phyloP scores from a whole-genome alignment of 805 yeast genomes.

The Wickerhamiella vanderwaltii region DNA sequence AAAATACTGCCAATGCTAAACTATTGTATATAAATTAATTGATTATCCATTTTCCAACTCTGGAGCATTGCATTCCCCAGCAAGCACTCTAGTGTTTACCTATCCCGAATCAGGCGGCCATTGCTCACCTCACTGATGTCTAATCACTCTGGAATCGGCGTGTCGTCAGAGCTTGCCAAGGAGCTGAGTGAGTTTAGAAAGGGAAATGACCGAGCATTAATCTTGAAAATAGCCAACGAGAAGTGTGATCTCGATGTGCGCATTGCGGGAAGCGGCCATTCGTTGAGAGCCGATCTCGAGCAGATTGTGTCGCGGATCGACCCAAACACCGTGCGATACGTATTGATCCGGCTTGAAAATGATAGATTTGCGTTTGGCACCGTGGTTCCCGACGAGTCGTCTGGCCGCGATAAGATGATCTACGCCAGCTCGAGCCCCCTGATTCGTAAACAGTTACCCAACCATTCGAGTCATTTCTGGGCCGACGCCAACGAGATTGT shows the following conservation, averaged over 20 bases:
- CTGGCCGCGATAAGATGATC: conserved; percentile 77
- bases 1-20: too few relatives aligned
- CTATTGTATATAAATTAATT: too few relatives aligned
- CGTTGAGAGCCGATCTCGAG: conserved; percentile 29
- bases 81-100: too few relatives aligned
- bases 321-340: conserved; percentile 38
- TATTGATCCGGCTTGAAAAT: conserved; percentile 32
- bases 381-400: conserved; percentile 76
- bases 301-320: conserved; percentile 26
- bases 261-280: conserved; percentile 24
- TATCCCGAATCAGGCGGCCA: too few relatives aligned
- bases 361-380: conserved; percentile 50
- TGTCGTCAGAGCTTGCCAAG: conserved; percentile 35
- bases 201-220: conserved; percentile 27
- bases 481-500: conserved; percentile 41
- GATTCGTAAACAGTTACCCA: conserved; percentile 48
- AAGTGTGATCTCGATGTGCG: conserved; percentile 28
- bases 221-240: conserved; percentile 30
- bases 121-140: too few relatives aligned
- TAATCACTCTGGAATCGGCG: conserved; percentile 43
- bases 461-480: conserved; percentile 41
- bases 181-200: conserved; percentile 35
- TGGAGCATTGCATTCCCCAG: too few relatives aligned
- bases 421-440: conserved; percentile 85
- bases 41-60: too few relatives aligned